Conservation (phyloP, 306 rosid genomes). For the Begonia loranthoides region DNA sequence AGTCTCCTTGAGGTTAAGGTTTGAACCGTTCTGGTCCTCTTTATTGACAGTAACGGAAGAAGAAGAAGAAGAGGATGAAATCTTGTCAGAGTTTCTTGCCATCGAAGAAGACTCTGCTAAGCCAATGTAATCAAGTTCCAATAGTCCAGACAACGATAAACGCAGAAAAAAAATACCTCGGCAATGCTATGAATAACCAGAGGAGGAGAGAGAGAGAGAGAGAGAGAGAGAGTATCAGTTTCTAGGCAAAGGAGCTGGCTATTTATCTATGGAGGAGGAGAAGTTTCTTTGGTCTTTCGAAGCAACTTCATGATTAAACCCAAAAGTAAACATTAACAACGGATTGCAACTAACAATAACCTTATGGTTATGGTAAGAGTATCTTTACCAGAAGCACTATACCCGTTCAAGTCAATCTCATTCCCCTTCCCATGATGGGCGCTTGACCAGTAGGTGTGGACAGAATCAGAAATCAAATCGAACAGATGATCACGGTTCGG, state of each 20-base stretch:
- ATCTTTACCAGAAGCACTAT: too few relatives aligned
- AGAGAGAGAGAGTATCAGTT: slow-evolving; percentile 12
- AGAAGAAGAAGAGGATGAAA: slow-evolving; percentile 31
- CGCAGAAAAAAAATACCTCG: too few relatives aligned
- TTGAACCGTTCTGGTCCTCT: slow-evolving; percentile 33
- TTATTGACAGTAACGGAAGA: slow-evolving; percentile 22
- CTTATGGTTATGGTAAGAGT: too few relatives aligned
- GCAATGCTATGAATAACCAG: too few relatives aligned
- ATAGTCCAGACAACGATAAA: slow-evolving; percentile 43
- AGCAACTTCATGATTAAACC: too few relatives aligned
- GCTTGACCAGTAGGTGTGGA: too few relatives aligned
- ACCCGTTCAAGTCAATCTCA: too few relatives aligned
- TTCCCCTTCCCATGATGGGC: too few relatives aligned
- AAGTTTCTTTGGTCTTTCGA: slow-evolving; percentile 43
- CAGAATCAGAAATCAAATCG: too few relatives aligned
- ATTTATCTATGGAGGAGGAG: slow-evolving; percentile 3
- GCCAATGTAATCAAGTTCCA: slow-evolving; percentile 76
- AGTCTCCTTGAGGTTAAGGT: slow-evolving; percentile 67
- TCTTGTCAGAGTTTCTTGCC: slow-evolving; percentile 47
- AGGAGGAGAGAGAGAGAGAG: not conserved
- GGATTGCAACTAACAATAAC: too few relatives aligned
- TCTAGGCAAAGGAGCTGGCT: slow-evolving; percentile 18
- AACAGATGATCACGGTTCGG: too few relatives aligned
- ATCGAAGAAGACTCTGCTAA: slow-evolving; percentile 42
- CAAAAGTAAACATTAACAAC: too few relatives aligned